Conservation (phyloP, 2,329 filamentous ascomycete genomes). For the Fusarium robinianum region DNA sequence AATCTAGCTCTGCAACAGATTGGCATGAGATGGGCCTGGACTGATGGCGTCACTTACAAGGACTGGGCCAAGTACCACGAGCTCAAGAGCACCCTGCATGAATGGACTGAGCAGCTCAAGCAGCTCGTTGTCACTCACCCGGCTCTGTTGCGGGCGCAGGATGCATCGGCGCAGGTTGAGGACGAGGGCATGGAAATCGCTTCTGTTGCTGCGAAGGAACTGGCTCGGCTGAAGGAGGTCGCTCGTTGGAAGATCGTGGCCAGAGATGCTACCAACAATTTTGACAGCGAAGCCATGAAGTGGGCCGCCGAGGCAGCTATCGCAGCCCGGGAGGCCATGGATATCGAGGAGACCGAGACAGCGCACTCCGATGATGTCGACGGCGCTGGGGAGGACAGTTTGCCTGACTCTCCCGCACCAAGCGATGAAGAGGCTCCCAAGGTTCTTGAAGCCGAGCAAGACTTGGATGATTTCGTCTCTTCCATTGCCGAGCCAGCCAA, state of each 20-base stretch:
- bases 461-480: slow-evolving; percentile 29
- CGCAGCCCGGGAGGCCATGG: slow-evolving; percentile 31
- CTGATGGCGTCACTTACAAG: slow-evolving; percentile 93
- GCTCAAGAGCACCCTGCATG: slow-evolving; percentile 78
- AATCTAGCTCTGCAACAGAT: slow-evolving; percentile 88
- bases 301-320: slow-evolving; percentile 53
- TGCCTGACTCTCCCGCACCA: slow-evolving; percentile 17
- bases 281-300: slow-evolving; percentile 69
- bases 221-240: slow-evolving; percentile 80
- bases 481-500: slow-evolving; percentile 22
- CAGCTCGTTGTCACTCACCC: slow-evolving; percentile 75
- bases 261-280: slow-evolving; percentile 76
- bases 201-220: slow-evolving; percentile 76
- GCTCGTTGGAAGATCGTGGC: slow-evolving; percentile 82
- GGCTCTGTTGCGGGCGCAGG: slow-evolving; percentile 68
- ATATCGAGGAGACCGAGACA: slow-evolving; percentile 34
- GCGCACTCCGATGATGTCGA: too few species aligned
- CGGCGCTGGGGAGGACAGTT: slow-evolving; percentile 35
- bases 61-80: slow-evolving; percentile 96
- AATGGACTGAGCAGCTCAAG: slow-evolving; percentile 84
- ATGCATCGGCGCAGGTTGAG: slow-evolving; percentile 70
- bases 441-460: slow-evolving; percentile 20
- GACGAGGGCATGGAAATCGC: slow-evolving; percentile 80
- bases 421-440: slow-evolving; percentile 20
- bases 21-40: slow-evolving; percentile 94